Evolutionary conservation across 1,139 yeast genomes (phyloP), one percentile per base, ranked within the genome.

Genomic region (Suhomyces guaymorum): DNA sequence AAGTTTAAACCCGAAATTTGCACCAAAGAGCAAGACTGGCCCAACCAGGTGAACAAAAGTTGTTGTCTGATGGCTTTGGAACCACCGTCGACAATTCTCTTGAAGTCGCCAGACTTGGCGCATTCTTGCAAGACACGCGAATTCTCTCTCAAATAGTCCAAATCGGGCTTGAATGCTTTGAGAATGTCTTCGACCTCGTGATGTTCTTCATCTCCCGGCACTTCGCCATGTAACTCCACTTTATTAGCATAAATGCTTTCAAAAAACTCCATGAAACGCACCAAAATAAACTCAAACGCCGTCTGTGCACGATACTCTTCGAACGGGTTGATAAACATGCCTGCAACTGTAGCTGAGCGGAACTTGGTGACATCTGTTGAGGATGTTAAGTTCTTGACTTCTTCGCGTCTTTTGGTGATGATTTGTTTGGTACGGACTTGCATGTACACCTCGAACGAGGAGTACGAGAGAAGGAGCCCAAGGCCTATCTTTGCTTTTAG

Each of bases 251-350:
- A 80, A 24, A 74, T 66, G 36, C 74, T 63, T 48, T 84, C 87
- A 46, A 83, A 73, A 5, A 87, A 55, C 54, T 89, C 96, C 42
- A 80, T 58, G 4, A 87, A 44, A 19, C 96, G 64, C 39, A 89
- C 85, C 28, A 76, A 65, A 22, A 86, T 63, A 59, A 89, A 90
- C 61, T 90, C 97, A 55, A 86, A 85, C 5, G 88, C 73, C 0
- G 97, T 88, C 59, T 89, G 97, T 3, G 90, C 83, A 30, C 97
- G 68, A 55, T 90, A 90, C 53, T 90, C 96, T n/a, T 75, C 75
- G 54, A 90, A 90, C 2, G 97, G 97, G 52, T 90, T 90, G 36
- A 87, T 94, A 59, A 77, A 90, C 54, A 89, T 70, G 6, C 97
- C 97, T 8, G 79, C 77, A 0, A 90, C 73, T 7, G 75, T 73